Evolutionary conservation across 2,329 filamentous ascomycete species (phyloP), one percentile per base, ranked within the genome.

Genomic region (Colletotrichum neosansevieriae): DNA sequence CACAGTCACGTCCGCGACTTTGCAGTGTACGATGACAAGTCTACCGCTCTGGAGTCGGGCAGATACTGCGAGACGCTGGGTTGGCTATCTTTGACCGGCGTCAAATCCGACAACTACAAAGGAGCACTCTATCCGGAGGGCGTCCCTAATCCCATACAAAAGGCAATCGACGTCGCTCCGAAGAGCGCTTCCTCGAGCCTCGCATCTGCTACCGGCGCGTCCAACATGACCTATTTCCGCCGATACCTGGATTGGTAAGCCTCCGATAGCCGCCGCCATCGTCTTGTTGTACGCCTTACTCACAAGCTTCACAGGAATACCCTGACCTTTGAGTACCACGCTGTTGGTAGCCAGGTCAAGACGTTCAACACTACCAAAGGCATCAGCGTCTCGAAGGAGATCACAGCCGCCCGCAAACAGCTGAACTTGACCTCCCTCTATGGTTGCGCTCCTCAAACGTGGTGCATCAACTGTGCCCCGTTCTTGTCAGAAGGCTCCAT

Each of bases 31-130:
- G 89, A 92, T 73, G 83, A 87, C 63, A 84, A 83, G 72, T 85
- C 86, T 6, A 88, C 89, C 4, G 88, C 84, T 0, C 80, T 91
- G 9, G 89, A 90, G 72, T 87, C 88, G 3, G 89, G 88, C 6
- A 83, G 88, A 59, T 92, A 91, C 76, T 91, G 89, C 74, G 89
- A 92, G 78, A 91, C 89, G 2, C 80, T 91, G 0, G 89, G 89
- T 24, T 92, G 88, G 86, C 75, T 91, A 21, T 86, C 88, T n/a
- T 85, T 91, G 78, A 85, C 83, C 57, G 89, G 89, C 15, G 85
- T 91, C 71, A 75, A 84, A 59, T 79, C 78, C 1, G 77, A 75
- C 38, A 83, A 81, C 59, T 82, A 74, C 71, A 73, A 70, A 5
- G 80, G 81, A 9, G 71, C 75, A 34, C 58, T 72, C 13, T 78